phyloP scores from a whole-genome alignment of 108 stramenopile species.

The Fistulifera pelliculosa region DNA sequence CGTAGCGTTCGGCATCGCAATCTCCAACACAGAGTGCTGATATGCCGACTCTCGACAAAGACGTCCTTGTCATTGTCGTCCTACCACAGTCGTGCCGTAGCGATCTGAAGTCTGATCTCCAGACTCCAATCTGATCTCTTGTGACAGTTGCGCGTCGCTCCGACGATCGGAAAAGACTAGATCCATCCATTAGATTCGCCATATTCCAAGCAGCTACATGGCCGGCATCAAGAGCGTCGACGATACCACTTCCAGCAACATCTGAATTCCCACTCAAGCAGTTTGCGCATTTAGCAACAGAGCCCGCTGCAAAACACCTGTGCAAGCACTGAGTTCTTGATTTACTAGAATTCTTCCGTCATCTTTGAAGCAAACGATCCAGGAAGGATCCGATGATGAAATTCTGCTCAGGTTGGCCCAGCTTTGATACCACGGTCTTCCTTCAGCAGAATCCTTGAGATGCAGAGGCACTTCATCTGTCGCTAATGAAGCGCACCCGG shows the following conservation, averaged over 20 bases:
- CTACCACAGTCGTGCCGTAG: slow-evolving; percentile 11
- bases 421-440: slow-evolving; percentile 48
- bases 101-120: slow-evolving; percentile 65
- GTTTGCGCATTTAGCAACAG: slow-evolving; percentile 73
- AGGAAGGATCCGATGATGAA: slow-evolving; percentile 37
- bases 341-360: slow-evolving; percentile 65
- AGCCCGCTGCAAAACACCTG: slow-evolving; percentile 72
- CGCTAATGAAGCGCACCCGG: slow-evolving; percentile 56
- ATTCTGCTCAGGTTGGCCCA: slow-evolving; percentile 20
- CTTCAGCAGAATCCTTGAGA: slow-evolving; percentile 25
- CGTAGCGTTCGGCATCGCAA: slow-evolving; percentile 68
- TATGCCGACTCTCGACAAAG: slow-evolving; percentile 52
- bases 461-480: slow-evolving; percentile 24
- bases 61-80: slow-evolving; percentile 12
- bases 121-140: slow-evolving; percentile 52
- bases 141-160: slow-evolving; percentile 15
- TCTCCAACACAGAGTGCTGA: slow-evolving; percentile 66
- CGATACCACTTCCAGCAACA: slow-evolving; percentile 59
- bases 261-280: slow-evolving; percentile 48
- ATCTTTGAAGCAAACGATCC: slow-evolving; percentile 63
- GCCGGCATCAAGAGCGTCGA: slow-evolving; percentile 57
- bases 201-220: slow-evolving; percentile 68
- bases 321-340: slow-evolving; percentile 60
- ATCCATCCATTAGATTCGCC: slow-evolving; percentile 28
- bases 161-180: slow-evolving; percentile 10